phyloP scores from a whole-genome alignment of 148 eudicot species.

The Chenopodium album region DNA sequence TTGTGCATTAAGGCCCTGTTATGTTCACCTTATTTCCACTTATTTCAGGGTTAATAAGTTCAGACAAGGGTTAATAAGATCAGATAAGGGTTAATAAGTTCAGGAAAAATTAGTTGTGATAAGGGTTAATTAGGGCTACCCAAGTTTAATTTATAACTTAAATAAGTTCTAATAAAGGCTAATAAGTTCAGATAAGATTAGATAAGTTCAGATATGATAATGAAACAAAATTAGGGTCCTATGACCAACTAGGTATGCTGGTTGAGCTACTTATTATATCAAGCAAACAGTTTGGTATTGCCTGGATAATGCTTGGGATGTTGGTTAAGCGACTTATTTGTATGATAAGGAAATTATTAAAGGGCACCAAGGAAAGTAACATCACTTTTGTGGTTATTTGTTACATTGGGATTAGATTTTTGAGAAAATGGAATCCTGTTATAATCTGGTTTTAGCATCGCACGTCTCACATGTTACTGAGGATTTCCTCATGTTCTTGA shows the following conservation, averaged over 20 bases:
- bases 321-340: neutral
- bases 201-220: neutral
- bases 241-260: neutral
- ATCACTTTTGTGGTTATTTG: neutral
- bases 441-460: neutral
- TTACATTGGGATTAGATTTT: neutral
- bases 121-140: too few relatives aligned
- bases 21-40: too few relatives aligned
- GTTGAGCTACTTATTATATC: neutral
- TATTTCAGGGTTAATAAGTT: too few relatives aligned
- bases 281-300: neutral
- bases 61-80: too few relatives aligned
- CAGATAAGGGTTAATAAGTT: too few relatives aligned
- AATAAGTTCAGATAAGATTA: too few relatives aligned
- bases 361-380: neutral
- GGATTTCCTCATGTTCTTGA: neutral
- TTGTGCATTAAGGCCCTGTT: neutral
- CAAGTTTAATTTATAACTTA: too few relatives aligned
- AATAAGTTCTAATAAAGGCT: too few relatives aligned
- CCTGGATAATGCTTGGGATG: neutral
- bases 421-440: neutral
- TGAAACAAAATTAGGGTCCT: neutral
- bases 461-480: neutral
- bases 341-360: neutral
- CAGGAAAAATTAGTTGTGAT: too few relatives aligned